phyloP scores from a whole-genome alignment of 345 rosid species.

The Dipteronia dyeriana region DNA sequence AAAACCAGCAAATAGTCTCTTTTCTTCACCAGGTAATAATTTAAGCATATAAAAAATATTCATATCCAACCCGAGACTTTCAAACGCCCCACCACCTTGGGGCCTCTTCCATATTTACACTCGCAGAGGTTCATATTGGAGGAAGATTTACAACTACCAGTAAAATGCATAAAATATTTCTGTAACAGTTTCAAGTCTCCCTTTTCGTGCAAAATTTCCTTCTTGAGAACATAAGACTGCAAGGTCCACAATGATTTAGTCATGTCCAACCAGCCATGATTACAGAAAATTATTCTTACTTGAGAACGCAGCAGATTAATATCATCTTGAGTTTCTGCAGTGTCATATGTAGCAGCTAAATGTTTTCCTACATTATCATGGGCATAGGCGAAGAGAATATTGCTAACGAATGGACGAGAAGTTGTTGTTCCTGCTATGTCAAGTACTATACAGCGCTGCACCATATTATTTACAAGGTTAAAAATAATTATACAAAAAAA shows the following conservation, averaged over 20 bases:
- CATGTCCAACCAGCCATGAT: neutral
- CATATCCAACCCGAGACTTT: neutral
- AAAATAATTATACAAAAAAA: conserved; percentile 5
- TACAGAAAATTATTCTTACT: conserved; percentile 32
- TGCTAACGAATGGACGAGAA: conserved; percentile 55
- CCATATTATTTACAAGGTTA: neutral
- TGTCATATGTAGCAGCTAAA: conserved; percentile 47
- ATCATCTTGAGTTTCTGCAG: conserved; percentile 51
- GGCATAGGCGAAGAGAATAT: conserved; percentile 56
- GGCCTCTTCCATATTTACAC: neutral
- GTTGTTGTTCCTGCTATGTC: conserved; percentile 58
- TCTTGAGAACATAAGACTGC: neutral
- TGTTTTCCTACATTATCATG: conserved; percentile 53
- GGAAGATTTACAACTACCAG: neutral
- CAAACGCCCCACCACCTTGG: neutral
- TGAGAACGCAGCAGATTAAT: conserved; percentile 43
- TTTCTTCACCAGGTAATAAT: neutral
- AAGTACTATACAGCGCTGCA: conserved; percentile 55
- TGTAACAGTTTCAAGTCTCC: neutral
- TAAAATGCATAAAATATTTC: neutral
- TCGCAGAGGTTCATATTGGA: neutral
- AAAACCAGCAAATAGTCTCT: neutral
- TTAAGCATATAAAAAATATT: neutral
- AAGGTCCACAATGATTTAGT: neutral
- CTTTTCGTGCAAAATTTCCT: neutral